phyloP scores from a whole-genome alignment of 2,329 filamentous ascomycete genomes.

The Nannizziopsis barbatae region DNA sequence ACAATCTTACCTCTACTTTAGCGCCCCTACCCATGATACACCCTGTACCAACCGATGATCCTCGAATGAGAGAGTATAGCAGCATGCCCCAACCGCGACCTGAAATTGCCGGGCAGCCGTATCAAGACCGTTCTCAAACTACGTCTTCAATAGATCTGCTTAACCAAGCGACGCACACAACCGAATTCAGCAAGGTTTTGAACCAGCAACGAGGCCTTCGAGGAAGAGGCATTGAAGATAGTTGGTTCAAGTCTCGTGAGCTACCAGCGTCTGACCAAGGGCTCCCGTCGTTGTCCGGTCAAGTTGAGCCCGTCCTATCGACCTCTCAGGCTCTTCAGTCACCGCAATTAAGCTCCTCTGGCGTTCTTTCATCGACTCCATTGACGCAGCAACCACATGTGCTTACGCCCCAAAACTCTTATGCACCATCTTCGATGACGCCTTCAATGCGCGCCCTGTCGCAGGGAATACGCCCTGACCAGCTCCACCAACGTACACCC shows the following conservation, averaged over 20 bases:
- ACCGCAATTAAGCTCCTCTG: constrained; percentile 27
- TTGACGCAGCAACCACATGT: constrained; percentile 36
- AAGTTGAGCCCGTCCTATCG: constrained; percentile 12
- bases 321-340: constrained; percentile 32
- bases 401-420: constrained; percentile 49
- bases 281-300: constrained; percentile 28
- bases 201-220: constrained; percentile 71
- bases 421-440: constrained; percentile 58
- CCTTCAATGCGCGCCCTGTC: constrained; percentile 62
- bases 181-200: constrained; percentile 79
- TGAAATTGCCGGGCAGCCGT: constrained; percentile 75
- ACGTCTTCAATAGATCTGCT: constrained; percentile 68
- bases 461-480: constrained; percentile 47
- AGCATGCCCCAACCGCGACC: constrained; percentile 76
- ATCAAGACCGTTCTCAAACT: constrained; percentile 73
- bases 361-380: constrained; percentile 28
- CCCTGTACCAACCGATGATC: constrained; percentile 63
- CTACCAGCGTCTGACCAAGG: constrained; percentile 47
- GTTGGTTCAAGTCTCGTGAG: constrained; percentile 77
- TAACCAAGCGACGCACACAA: constrained; percentile 74
- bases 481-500: constrained; percentile 57
- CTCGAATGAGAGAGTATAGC: constrained; percentile 68
- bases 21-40: constrained; percentile 77
- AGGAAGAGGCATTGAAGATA: constrained; percentile 63
- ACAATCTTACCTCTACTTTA: constrained; percentile 60